Evolutionary conservation across 495 filamentous ascomycete species (phyloP).

Genomic region (Clohesyomyces aquaticus): DNA sequence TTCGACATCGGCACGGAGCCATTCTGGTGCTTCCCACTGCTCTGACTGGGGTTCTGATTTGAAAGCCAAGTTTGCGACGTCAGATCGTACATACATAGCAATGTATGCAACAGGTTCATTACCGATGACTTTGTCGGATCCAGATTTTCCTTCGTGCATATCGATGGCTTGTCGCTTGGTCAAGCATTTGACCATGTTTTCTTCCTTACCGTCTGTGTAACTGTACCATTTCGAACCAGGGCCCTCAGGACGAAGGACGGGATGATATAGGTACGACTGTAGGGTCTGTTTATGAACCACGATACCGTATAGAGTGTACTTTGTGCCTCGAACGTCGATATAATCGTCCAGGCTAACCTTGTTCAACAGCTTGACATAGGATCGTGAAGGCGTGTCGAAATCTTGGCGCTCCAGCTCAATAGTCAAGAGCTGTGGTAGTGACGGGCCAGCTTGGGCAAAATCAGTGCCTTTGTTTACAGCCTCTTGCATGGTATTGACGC

Average conservation of each 20-base stretch:
- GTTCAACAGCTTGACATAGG: conserved; percentile 64
- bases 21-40: conserved; percentile 39
- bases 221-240: conserved; percentile 62
- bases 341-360: conserved; percentile 60
- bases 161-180: conserved; percentile 62
- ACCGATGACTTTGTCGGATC: conserved; percentile 48
- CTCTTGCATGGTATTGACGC: conserved; percentile 39
- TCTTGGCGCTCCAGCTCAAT: conserved; percentile 64
- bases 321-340: conserved; percentile 51
- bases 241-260: conserved; percentile 63
- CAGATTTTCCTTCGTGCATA: conserved; percentile 55
- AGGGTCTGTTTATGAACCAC: conserved; percentile 65
- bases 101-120: conserved; percentile 63
- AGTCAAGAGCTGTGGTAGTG: conserved; percentile 55
- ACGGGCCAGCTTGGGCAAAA: conserved; percentile 15
- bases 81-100: conserved; percentile 62
- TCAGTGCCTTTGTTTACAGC: conserved; percentile 39
- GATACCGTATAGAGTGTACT: conserved; percentile 65
- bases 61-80: conserved; percentile 47
- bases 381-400: conserved; percentile 55
- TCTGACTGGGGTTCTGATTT: conserved; percentile 16
- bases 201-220: conserved; percentile 60
- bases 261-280: conserved; percentile 64
- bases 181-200: conserved; percentile 58
- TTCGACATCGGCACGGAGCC: conserved; percentile 35